These are phyloP conservation scores for Mesembryanthemum crystallinum DNA, from an alignment of 148 eudicot species.

Conservation along the genomic window DNA sequence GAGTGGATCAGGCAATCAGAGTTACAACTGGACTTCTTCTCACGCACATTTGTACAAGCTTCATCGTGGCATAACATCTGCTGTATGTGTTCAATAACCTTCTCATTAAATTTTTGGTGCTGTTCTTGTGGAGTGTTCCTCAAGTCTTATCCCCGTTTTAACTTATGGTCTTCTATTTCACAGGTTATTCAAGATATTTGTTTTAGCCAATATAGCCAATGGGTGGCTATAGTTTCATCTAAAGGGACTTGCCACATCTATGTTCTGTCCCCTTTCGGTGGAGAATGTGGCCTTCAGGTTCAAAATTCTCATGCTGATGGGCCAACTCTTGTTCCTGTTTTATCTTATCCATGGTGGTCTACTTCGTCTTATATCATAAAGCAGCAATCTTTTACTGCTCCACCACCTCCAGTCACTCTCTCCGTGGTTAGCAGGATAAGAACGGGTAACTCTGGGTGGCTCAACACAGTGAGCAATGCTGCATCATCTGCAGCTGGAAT, in stretches of 20 bases:
- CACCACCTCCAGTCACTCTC: slow-evolving; percentile 70
- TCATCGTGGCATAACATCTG: slow-evolving; percentile 90
- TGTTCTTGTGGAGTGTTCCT: slow-evolving; percentile 2
- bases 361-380: slow-evolving; percentile 53
- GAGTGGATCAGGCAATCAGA: slow-evolving; percentile 62
- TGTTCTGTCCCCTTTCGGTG: slow-evolving; percentile 84
- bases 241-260: slow-evolving; percentile 92
- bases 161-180: slow-evolving; percentile 14
- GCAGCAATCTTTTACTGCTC: slow-evolving; percentile 51
- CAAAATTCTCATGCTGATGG: slow-evolving; percentile 54
- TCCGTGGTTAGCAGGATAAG: slow-evolving; percentile 80
- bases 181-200: slow-evolving; percentile 98
- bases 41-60: slow-evolving; percentile 94
- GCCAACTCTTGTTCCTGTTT: slow-evolving; percentile 47
- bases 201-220: slow-evolving; percentile 91
- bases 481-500: slow-evolving; percentile 93
- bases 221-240: slow-evolving; percentile 90
- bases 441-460: slow-evolving; percentile 82
- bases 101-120: neutral
- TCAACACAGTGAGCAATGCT: slow-evolving; percentile 89
- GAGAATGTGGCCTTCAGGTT: slow-evolving; percentile 72
- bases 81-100: slow-evolving; percentile 50
- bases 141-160: neutral
- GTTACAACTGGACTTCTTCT: slow-evolving; percentile 64
- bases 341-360: slow-evolving; percentile 87